These are phyloP conservation scores for Albizia julibrissin DNA, from an alignment of 306 rosid genomes.

Conservation along the genomic window DNA sequence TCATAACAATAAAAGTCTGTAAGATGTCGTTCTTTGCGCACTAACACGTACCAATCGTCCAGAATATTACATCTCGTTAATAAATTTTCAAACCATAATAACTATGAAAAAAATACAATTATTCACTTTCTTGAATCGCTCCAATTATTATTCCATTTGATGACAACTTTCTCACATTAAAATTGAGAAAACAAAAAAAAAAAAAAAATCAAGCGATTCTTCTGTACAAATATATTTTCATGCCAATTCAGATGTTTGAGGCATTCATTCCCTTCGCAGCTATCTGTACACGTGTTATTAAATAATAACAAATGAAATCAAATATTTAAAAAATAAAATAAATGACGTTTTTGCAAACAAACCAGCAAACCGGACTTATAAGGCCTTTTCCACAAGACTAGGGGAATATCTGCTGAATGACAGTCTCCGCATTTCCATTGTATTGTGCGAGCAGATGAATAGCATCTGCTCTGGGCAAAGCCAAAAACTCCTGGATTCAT, in stretches of 20 bases:
- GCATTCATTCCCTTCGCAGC: constrained; percentile 40
- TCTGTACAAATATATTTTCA: constrained; percentile 37
- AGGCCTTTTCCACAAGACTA: constrained; percentile 38
- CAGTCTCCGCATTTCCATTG: constrained; percentile 94
- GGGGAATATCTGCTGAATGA: constrained; percentile 89
- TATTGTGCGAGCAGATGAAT: constrained; percentile 93
- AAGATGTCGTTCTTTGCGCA: not conserved
- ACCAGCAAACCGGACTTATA: constrained; percentile 21
- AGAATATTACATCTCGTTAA: not conserved
- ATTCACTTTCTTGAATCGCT: constrained; percentile 20
- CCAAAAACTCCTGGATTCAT: constrained; percentile 85
- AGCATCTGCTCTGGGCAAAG: constrained; percentile 98
- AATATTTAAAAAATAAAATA: constrained; percentile 42
- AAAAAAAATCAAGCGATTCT: constrained; percentile 28
- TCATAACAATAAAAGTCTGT: not conserved
- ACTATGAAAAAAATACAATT: not conserved
- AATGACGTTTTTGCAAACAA: constrained; percentile 22
- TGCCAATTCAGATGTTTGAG: constrained; percentile 3
- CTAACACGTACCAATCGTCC: not conserved
- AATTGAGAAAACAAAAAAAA: constrained; percentile 33
- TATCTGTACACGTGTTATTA: constrained; percentile 37
- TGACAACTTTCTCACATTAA: constrained; percentile 34
- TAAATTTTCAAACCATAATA: not conserved
- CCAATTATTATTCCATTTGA: constrained; percentile 23
- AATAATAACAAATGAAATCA: constrained; percentile 49